Evolutionary conservation across 73 alveolate genomes (phyloP), one percentile per base, ranked within the genome.

Genomic region (Paraurostyla sp.): DNA sequence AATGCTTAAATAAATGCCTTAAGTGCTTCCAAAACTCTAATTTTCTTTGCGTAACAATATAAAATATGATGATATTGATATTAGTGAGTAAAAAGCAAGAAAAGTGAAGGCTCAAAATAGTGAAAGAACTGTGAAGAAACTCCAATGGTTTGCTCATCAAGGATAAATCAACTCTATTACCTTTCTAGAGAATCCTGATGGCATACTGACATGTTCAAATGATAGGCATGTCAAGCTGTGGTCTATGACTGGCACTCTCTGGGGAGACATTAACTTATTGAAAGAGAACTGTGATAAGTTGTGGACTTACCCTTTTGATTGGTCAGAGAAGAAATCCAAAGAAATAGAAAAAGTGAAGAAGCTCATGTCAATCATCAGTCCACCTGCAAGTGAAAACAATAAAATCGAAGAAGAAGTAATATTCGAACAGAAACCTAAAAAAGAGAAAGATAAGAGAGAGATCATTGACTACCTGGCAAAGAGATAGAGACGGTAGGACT

Each of bases 261-360:
- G 95, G 95, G 96, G 95, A 22, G 87, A 84, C 36, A 94, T 96
- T 13, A 83, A 87, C 60, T 36, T 96, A 49, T 33, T 80, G 35
- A 88, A 81, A 45, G 96, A 93, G n/a, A 89, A 71, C 50, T 69
- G 75, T 49, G 87, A 91, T 33, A 95, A 94, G 32, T 54, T 87
- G 32, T 96, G 99, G 99, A 76, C 68, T 3, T 94, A 92, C 65
- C 99, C 99, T 15, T 94, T 92, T 81, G 97, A 94, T 62, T 96
- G 99, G 98, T 89, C 89, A 23, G 93, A 90, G 42, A 80, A 91
- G 73, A 80, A 94, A 69, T 68, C 83, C 25, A 90, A 89, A 30
- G 99, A 96, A 58, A 82, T 96, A 4, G 94, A 92, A 36, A 83
- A 88, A 58, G 97, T 96, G 0, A 82, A 89, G 57, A 93, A 85